These are phyloP conservation scores for Hortiboletus flavorubellus DNA, from an alignment of 768 basidiomycete genomes.

Conservation along the genomic window DNA sequence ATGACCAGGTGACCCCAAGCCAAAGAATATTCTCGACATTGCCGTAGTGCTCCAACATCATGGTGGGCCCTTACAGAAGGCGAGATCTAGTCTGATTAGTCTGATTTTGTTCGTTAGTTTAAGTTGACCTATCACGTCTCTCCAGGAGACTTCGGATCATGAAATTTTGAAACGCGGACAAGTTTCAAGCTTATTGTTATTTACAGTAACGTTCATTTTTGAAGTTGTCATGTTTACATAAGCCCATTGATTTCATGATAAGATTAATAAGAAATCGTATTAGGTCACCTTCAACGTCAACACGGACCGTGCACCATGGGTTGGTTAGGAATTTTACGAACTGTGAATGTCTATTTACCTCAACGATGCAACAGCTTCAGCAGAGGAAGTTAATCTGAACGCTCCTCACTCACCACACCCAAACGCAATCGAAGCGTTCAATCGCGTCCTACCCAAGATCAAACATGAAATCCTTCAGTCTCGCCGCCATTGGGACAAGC, in stretches of 20 bases:
- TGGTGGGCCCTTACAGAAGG: background rate
- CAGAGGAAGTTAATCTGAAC: slow-evolving; percentile 55
- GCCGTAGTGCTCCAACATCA: slow-evolving; percentile 13
- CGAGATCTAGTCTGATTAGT: slow-evolving; percentile 2
- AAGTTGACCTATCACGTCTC: slow-evolving; percentile 4
- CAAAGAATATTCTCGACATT: slow-evolving; percentile 16
- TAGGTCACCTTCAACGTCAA: slow-evolving; percentile 2
- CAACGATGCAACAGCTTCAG: slow-evolving; percentile 44
- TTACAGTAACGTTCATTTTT: slow-evolving; percentile 6
- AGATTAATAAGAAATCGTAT: slow-evolving; percentile 8
- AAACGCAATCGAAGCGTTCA: slow-evolving; percentile 67
- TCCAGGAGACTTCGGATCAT: slow-evolving; percentile 19
- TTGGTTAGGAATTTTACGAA: slow-evolving; percentile 10
- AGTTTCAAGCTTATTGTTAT: slow-evolving; percentile 27
- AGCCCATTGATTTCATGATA: slow-evolving; percentile 15
- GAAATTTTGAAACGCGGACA: slow-evolving; percentile 25
- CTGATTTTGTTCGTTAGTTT: slow-evolving; percentile 4
- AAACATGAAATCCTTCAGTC: slow-evolving; percentile 65
- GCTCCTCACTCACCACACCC: slow-evolving; percentile 54
- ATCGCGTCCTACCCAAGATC: slow-evolving; percentile 49
- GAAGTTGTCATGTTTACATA: slow-evolving; percentile 16
- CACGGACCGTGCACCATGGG: slow-evolving; percentile 20
- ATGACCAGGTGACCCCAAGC: slow-evolving; percentile 3
- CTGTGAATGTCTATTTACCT: slow-evolving; percentile 8
- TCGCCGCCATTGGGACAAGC: slow-evolving; percentile 67